These are phyloP conservation scores for Brasenia schreberi DNA, from an alignment of 164 flowering plant species.

Conservation along the genomic window DNA sequence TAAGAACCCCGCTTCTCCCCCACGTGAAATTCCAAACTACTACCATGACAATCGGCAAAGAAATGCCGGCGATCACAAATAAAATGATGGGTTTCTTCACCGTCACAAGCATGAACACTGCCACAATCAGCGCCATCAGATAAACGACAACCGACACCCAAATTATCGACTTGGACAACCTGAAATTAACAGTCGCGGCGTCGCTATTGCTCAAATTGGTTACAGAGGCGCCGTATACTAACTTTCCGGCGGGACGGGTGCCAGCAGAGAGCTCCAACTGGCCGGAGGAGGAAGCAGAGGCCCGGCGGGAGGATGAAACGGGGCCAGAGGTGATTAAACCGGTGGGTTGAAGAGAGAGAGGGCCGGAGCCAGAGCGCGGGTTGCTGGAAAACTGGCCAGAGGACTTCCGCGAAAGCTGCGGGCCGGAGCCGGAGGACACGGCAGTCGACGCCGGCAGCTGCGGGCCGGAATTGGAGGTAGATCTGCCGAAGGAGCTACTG, in stretches of 20 bases:
- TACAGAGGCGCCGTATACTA: constrained; percentile 52
- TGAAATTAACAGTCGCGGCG: constrained; percentile 43
- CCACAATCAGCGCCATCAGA: constrained; percentile 56
- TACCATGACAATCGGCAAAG: constrained; percentile 26
- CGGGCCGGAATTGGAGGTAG: constrained; percentile 56
- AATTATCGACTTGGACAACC: constrained; percentile 45
- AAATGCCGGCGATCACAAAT: constrained; percentile 39
- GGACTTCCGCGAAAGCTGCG: constrained; percentile 7
- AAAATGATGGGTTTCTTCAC: constrained; percentile 62
- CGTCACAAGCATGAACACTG: constrained; percentile 69
- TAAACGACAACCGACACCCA: constrained; percentile 58
- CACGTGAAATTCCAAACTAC: constrained; percentile 53
- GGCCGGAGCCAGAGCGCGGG: constrained; percentile 19
- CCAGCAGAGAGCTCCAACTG: constrained; percentile 16
- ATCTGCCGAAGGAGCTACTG: constrained; percentile 26
- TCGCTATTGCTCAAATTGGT: constrained; percentile 37
- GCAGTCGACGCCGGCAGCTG: not conserved
- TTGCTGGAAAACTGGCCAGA: not conserved
- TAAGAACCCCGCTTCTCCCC: constrained; percentile 44
- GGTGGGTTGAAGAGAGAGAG: constrained; percentile 19
- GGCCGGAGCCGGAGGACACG: constrained; percentile 29
- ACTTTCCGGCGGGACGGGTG: constrained; percentile 17
- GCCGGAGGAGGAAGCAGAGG: constrained; percentile 7
- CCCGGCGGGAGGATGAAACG: constrained; percentile 12
- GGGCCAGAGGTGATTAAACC: constrained; percentile 38